These are phyloP conservation scores for Stenocarpella maydis DNA, from an alignment of 2,329 filamentous ascomycete genomes.

Conservation along the genomic window DNA sequence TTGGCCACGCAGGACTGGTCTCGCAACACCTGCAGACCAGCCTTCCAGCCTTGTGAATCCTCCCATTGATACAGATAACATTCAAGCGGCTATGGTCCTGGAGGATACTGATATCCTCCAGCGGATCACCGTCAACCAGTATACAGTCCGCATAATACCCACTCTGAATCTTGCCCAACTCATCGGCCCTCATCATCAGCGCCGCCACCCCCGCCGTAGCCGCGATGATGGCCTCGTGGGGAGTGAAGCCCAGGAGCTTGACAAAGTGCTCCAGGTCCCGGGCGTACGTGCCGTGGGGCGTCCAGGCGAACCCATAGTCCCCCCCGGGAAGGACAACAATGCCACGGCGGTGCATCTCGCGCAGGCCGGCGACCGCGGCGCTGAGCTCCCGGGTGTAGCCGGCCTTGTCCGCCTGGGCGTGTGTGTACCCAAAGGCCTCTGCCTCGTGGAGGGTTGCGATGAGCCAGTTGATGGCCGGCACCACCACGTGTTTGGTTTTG, in stretches of 20 bases:
- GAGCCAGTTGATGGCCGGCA: constrained; percentile 54
- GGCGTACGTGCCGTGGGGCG: constrained; percentile 57
- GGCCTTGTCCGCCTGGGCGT: constrained; percentile 51
- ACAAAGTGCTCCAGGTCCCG: constrained; percentile 56
- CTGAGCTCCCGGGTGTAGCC: constrained; percentile 54
- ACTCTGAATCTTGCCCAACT: constrained; percentile 51
- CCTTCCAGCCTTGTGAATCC: constrained; percentile 49
- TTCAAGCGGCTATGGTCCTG: constrained; percentile 54
- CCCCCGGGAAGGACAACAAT: constrained; percentile 55
- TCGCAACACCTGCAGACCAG: not conserved
- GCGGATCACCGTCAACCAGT: constrained; percentile 54
- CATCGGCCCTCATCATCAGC: constrained; percentile 50
- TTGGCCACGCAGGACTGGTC: too few species aligned
- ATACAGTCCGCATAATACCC: constrained; percentile 55
- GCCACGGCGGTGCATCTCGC: constrained; percentile 55
- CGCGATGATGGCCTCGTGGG: constrained; percentile 53
- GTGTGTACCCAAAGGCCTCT: constrained; percentile 50
- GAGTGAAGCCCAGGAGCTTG: constrained; percentile 53
- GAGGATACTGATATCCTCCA: constrained; percentile 51
- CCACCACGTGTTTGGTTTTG: constrained; percentile 51
- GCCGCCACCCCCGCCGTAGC: constrained; percentile 51
- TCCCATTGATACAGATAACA: constrained; percentile 57
- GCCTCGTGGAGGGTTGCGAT: constrained; percentile 44
- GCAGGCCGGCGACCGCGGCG: constrained; percentile 47
- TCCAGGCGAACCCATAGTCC: constrained; percentile 58